These are phyloP conservation scores for Darksidea phi DNA, from an alignment of 495 filamentous ascomycete species.

Conservation along the genomic window DNA sequence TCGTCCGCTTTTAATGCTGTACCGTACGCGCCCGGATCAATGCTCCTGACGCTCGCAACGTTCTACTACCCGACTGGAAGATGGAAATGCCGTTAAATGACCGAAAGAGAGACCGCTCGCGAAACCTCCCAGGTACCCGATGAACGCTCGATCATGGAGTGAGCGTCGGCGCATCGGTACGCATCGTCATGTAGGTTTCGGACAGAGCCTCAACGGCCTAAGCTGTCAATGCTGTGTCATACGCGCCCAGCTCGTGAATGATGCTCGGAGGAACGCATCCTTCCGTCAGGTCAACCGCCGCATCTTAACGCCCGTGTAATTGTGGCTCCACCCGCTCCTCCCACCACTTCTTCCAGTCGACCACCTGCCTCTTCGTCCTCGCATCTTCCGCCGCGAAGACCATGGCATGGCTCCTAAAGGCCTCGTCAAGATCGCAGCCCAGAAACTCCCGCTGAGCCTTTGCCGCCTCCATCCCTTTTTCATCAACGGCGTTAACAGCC, in stretches of 20 bases:
- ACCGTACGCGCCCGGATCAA: too few relatives aligned
- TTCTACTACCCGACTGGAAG: neutral
- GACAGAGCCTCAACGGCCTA: neutral
- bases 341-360: conserved; percentile 84
- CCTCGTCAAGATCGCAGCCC: conserved; percentile 80
- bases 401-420: conserved; percentile 82
- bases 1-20: too few relatives aligned
- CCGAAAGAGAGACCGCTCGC: too few relatives aligned
- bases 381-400: conserved; percentile 95
- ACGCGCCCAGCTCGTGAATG: conserved; percentile 27
- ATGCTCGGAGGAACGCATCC: neutral
- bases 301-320: conserved; percentile 33
- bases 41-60: neutral
- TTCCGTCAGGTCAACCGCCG: neutral
- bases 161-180: neutral
- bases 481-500: conserved; percentile 78
- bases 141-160: conserved; percentile 10
- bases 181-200: conserved; percentile 8
- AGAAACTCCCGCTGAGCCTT: conserved; percentile 74
- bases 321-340: conserved; percentile 30
- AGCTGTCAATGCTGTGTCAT: conserved; percentile 8
- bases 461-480: conserved; percentile 61
- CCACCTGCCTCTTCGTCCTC: conserved; percentile 61
- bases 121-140: too few relatives aligned
- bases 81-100: too few relatives aligned